These are phyloP conservation scores for Botrytis elliptica DNA, from an alignment of 2,329 filamentous ascomycete species.

Conservation along the genomic window DNA sequence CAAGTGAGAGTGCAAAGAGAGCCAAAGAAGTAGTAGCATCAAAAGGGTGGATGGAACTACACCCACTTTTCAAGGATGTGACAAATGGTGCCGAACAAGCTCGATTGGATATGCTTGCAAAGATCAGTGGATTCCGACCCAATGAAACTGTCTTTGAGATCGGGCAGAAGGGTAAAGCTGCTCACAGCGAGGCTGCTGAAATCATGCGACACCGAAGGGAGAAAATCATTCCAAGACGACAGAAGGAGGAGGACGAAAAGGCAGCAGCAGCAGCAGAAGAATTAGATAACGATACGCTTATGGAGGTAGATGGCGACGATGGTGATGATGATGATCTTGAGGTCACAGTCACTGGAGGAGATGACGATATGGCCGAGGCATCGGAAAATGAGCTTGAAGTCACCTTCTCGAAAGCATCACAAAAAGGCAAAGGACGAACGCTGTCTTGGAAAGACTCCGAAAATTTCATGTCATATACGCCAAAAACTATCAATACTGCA, in stretches of 20 bases:
- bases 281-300: slow-evolving; percentile 34
- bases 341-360: slow-evolving; percentile 38
- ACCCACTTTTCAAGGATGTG: slow-evolving; percentile 76
- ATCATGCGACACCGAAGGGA: slow-evolving; percentile 72
- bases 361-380: slow-evolving; percentile 56
- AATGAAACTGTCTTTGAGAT: slow-evolving; percentile 97
- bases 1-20: slow-evolving; percentile 83
- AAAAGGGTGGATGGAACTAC: slow-evolving; percentile 69
- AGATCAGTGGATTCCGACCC: slow-evolving; percentile 84
- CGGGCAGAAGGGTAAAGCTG: slow-evolving; percentile 66
- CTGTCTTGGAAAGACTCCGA: slow-evolving; percentile 79
- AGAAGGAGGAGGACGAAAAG: slow-evolving; percentile 43
- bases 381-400: slow-evolving; percentile 64
- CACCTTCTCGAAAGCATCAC: slow-evolving; percentile 62
- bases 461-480: slow-evolving; percentile 95
- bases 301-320: slow-evolving; percentile 39
- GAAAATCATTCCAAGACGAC: slow-evolving; percentile 60
- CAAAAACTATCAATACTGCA: slow-evolving; percentile 73
- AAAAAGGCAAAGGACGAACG: slow-evolving; percentile 53
- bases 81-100: slow-evolving; percentile 65
- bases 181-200: slow-evolving; percentile 64
- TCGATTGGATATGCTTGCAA: slow-evolving; percentile 81
- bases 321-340: slow-evolving; percentile 43
- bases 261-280: slow-evolving; percentile 37
- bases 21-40: slow-evolving; percentile 73